Evolutionary conservation across 768 basidiomycete genomes (phyloP).

Genomic region (Lactarius quietus): DNA sequence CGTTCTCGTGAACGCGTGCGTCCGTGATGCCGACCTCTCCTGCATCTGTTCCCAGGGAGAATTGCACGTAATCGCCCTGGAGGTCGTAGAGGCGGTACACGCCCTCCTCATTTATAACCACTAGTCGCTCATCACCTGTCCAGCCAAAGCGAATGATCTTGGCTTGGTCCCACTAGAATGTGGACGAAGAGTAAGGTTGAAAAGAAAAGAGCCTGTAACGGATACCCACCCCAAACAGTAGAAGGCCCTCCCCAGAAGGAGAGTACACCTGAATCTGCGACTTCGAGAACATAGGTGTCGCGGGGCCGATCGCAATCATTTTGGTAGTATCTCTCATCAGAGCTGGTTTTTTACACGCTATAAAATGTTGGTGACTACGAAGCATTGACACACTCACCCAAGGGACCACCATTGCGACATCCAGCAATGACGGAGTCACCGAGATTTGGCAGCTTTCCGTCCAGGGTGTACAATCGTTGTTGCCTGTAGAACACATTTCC

Average conservation of each 20-base stretch:
- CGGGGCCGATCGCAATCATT: slow-evolving; percentile 64
- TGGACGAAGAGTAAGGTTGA: slow-evolving; percentile 22
- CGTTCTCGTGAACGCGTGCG: slow-evolving; percentile 81
- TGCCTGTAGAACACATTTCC: slow-evolving; percentile 85
- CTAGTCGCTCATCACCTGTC: slow-evolving; percentile 77
- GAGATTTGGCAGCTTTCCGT: slow-evolving; percentile 74
- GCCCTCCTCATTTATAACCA: slow-evolving; percentile 89
- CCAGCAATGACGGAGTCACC: slow-evolving; percentile 77
- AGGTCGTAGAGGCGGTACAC: slow-evolving; percentile 86
- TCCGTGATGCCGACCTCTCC: slow-evolving; percentile 80
- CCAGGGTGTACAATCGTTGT: slow-evolving; percentile 78
- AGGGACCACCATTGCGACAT: slow-evolving; percentile 83
- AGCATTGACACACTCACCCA: slow-evolving; percentile 51
- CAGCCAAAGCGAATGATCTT: slow-evolving; percentile 81
- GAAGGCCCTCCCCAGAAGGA: slow-evolving; percentile 69
- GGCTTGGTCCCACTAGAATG: slow-evolving; percentile 81
- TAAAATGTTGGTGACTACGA: slow-evolving; percentile 1
- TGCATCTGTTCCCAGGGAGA: slow-evolving; percentile 79
- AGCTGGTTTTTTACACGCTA: slow-evolving; percentile 45
- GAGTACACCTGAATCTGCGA: slow-evolving; percentile 88
- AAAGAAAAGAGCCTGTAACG: slow-evolving; percentile 4
- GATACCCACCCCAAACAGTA: slow-evolving; percentile 69
- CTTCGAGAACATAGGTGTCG: slow-evolving; percentile 56
- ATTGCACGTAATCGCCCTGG: slow-evolving; percentile 80
- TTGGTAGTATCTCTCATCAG: slow-evolving; percentile 84